phyloP scores from a whole-genome alignment of 2,329 filamentous ascomycete species.

The Arthrobotrys entomopaga region DNA sequence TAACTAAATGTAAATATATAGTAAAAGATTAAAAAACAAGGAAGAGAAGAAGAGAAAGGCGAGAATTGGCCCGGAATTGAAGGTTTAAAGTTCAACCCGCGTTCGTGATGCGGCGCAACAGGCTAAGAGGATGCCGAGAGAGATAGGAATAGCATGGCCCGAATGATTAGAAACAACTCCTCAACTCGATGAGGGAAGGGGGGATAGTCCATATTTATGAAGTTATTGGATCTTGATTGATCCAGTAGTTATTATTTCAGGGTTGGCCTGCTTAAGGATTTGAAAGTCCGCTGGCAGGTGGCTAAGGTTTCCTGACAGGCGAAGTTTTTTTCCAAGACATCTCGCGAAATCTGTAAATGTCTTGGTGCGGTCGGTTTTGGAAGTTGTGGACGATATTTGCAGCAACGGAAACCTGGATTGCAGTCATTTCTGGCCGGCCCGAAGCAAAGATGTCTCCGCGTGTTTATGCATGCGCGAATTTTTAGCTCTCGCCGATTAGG shows the following conservation, averaged over 20 bases:
- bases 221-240: not conserved
- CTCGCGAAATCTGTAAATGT: conserved; percentile 38
- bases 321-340: conserved; percentile 54
- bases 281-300: conserved; percentile 33
- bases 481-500: conserved; percentile 22
- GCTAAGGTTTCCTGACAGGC: conserved; percentile 33
- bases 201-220: conserved; percentile 52
- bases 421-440: conserved; percentile 1
- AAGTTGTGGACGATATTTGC: conserved; percentile 34
- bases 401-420: conserved; percentile 21
- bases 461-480: conserved; percentile 44
- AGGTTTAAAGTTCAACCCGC: conserved; percentile 18
- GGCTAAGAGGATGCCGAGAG: conserved; percentile 23
- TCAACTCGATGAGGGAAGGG: conserved; percentile 16
- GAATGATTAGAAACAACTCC: conserved; percentile 17
- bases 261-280: not conserved
- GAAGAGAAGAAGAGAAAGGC: conserved; percentile 3
- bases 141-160: conserved; percentile 49
- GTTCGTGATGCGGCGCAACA: conserved; percentile 36
- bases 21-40: not conserved
- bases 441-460: conserved; percentile 40
- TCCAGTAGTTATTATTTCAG: too few species aligned
- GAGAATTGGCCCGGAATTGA: conserved; percentile 1
- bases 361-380: conserved; percentile 49
- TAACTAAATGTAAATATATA: conserved; percentile 18